Percentiles rank a stretch among this genome's conserved stretches.
Evolutionary conservation across 306 rosid species (phyloP).

Genomic region (Vicia faba): DNA sequence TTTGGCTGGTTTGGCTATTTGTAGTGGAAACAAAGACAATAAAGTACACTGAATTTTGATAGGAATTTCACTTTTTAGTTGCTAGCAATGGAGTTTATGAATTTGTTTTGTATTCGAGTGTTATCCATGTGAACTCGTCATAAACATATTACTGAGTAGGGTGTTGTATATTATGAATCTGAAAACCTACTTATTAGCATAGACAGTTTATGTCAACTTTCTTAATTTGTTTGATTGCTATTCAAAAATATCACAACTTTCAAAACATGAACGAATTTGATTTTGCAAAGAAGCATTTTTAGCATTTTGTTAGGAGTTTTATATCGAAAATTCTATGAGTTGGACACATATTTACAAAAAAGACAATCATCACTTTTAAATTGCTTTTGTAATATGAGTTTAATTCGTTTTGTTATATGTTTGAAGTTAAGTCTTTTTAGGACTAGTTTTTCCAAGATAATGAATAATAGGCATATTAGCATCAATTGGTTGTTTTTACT

Average conservation of each 20-base stretch:
- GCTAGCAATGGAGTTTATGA: constrained; percentile 20
- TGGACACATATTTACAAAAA: no score
- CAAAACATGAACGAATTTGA: background rate
- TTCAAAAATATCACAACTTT: background rate
- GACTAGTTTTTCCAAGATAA: no score
- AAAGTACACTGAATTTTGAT: constrained; percentile 42
- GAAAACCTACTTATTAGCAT: constrained; percentile 6
- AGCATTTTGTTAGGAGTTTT: no score
- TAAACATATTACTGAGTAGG: constrained; percentile 18
- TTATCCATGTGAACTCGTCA: constrained; percentile 33
- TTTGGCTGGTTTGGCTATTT: constrained; percentile 56
- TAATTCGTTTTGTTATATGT: no score
- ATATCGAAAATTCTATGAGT: no score
- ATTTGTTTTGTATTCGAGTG: constrained; percentile 31
- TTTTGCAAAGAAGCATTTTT: no score
- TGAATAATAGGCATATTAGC: no score
- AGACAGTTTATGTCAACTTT: background rate
- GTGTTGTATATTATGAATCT: constrained; percentile 34
- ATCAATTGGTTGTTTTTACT: no score
- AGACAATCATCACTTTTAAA: no score
- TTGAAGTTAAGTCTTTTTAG: no score
- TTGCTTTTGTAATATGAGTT: no score
- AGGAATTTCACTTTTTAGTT: constrained; percentile 34
- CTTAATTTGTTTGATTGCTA: background rate
- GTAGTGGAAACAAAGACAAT: constrained; percentile 45